Conservation (phyloP, 2,329 filamentous ascomycete species). For the Nemania sp. region DNA sequence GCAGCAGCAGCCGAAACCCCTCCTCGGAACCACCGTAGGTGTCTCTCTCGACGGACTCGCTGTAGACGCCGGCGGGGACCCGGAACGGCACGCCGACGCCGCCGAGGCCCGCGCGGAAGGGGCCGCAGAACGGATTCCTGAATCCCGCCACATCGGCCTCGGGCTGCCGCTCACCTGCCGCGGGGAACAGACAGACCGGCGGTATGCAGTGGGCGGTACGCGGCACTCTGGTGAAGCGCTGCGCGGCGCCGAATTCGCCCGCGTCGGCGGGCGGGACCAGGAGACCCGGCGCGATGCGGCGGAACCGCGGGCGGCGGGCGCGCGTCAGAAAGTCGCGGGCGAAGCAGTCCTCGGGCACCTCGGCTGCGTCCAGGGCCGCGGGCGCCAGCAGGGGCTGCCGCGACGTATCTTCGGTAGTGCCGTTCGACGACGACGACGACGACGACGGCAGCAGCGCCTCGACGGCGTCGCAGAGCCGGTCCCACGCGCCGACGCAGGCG, state of each 20-base stretch:
- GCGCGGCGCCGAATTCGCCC: constrained; percentile 29
- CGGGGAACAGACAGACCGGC: constrained; percentile 38
- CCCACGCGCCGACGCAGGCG: constrained; percentile 32
- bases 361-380: constrained; percentile 25
- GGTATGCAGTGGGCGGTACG: constrained; percentile 23
- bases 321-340: constrained; percentile 30
- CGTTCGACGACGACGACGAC: neutral
- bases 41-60: constrained; percentile 33
- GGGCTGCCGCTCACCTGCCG: constrained; percentile 11
- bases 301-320: constrained; percentile 30
- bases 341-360: constrained; percentile 28
- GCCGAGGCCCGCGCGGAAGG: constrained; percentile 11
- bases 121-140: neutral
- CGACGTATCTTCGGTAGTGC: neutral
- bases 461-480: constrained; percentile 35
- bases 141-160: neutral
- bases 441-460: constrained; percentile 28
- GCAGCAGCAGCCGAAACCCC: constrained; percentile 37
- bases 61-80: constrained; percentile 36
- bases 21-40: constrained; percentile 36
- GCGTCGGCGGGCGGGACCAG: constrained; percentile 19
- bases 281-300: constrained; percentile 30
- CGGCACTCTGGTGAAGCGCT: constrained; percentile 31
- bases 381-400: constrained; percentile 2
- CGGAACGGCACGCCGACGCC: constrained; percentile 22